phyloP scores from a whole-genome alignment of 495 filamentous ascomycete genomes.

The Xylaria flabelliformis region DNA sequence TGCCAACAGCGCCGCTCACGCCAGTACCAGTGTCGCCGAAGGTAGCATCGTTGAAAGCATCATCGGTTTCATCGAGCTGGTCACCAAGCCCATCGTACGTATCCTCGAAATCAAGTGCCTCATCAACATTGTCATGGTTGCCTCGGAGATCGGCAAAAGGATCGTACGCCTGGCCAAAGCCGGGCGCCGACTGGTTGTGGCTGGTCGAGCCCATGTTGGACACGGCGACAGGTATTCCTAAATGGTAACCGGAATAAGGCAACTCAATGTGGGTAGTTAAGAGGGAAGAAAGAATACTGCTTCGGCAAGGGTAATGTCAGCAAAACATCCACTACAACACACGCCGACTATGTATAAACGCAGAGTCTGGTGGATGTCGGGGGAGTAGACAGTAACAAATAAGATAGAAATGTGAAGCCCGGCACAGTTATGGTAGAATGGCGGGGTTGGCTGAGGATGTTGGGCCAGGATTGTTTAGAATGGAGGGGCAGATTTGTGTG shows the following conservation, averaged over 20 bases:
- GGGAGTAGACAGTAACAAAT: not conserved
- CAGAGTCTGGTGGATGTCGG: not conserved
- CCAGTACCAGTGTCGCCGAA: constrained; percentile 67
- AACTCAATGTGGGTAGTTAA: not conserved
- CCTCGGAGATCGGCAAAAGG: constrained; percentile 83
- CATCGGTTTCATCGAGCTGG: constrained; percentile 88
- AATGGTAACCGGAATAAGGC: not conserved
- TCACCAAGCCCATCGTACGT: constrained; percentile 97
- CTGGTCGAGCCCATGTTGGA: constrained; percentile 81
- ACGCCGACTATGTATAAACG: not conserved
- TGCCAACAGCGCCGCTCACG: constrained; percentile 62
- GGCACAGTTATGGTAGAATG: constrained; percentile 46
- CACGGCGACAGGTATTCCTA: constrained; percentile 63
- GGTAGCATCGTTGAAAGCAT: constrained; percentile 98
- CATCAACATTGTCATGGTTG: constrained; percentile 75
- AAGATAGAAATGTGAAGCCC: not conserved
- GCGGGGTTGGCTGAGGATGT: constrained; percentile 25
- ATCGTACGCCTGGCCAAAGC: constrained; percentile 85
- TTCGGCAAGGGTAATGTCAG: not conserved
- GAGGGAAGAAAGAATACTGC: constrained; percentile 1
- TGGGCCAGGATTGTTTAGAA: constrained; percentile 17
- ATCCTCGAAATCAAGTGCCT: constrained; percentile 91
- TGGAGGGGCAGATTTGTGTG: constrained; percentile 20
- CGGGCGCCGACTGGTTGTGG: constrained; percentile 63
- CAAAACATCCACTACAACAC: not conserved